Evolutionary conservation across 352 stramenopile genomes (phyloP).

Genomic region (Globisporangium perplexum): DNA sequence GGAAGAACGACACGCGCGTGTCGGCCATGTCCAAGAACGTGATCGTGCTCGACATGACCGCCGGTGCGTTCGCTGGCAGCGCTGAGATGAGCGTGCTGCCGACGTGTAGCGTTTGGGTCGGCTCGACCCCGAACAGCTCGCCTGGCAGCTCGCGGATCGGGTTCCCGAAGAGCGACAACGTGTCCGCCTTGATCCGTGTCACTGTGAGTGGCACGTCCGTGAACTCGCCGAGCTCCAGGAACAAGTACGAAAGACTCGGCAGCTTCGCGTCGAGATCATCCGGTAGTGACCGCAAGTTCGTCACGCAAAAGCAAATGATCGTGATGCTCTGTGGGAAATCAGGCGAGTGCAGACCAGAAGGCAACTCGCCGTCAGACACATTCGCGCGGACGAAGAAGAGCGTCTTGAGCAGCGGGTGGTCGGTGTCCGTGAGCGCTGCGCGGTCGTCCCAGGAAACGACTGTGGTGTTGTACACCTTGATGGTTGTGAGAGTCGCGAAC

Average conservation of each 20-base stretch:
- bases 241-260: not conserved
- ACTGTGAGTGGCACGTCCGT: not conserved
- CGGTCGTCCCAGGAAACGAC: slow-evolving; percentile 19
- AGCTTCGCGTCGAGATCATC: too few relatives aligned
- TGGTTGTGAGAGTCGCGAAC: slow-evolving; percentile 25
- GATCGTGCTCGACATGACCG: not conserved
- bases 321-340: too few relatives aligned
- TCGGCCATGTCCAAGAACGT: not conserved
- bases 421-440: slow-evolving; percentile 18
- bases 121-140: not conserved
- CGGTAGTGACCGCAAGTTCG: too few relatives aligned
- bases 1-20: not conserved
- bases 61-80: not conserved
- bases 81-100: not conserved
- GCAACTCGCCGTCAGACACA: too few relatives aligned
- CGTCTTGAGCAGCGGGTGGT: slow-evolving; percentile 21
- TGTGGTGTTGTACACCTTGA: slow-evolving; percentile 46
- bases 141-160: not conserved
- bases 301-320: too few relatives aligned
- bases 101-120: not conserved
- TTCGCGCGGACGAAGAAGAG: slow-evolving; percentile 15
- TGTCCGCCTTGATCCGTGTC: not conserved
- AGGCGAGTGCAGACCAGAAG: too few relatives aligned
- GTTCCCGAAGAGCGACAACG: not conserved
- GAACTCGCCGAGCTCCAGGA: not conserved